Base-by-base conservation (phyloP, 2,329 filamentous ascomycete species). In the Colletotrichum incanum region DNA sequence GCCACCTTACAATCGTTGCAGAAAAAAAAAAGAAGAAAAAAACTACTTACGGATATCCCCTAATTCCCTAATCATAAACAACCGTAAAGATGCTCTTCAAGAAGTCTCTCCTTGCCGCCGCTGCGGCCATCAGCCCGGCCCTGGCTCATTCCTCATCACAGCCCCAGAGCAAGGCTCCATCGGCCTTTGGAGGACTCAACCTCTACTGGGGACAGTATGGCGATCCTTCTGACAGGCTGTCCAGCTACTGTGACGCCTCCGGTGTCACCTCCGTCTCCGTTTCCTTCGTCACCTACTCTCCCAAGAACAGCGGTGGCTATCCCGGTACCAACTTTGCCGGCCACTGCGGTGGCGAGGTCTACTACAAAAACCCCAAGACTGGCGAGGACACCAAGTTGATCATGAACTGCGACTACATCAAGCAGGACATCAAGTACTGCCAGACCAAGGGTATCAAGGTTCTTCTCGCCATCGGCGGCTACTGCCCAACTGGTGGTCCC, bases 171-270 rank as follows among this genome's bases (percentile, higher is more conserved):
- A 59, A 59, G 75, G 23, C 47, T 49, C 54, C 55, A 23, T 45
- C 59, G 56, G 55, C 77, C 41, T 76, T 75, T 59, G 80, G 80
- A 45, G 78, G 78, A 18, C 76, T 84, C n/a, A 83, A 83, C 74
- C 81, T 81, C 37, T 84, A 84, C 77, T 84, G 82, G 82, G 83
- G 84, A 16, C 83, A 85, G 78, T 69, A 74, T 23, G 77, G 78
- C 6, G 61, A 62, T 23, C 20, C 66, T 26, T 64, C 65, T 34
- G 80, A 83, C 28, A 59, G 77, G 31, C 78, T 85, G 26, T 73
- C 76, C 26, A 64, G 76, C 12, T 80, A 83, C 75, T 85, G 84
- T 65, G 67, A 67, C 72, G 79, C 82, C 74, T 75, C 75, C 62
- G 80, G 79, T 18, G 77, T 83, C 50, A 79, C 83, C 61, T 83